Base-by-base conservation (phyloP, 2,329 filamentous ascomycete species). In the Colletotrichum kahawae region DNA sequence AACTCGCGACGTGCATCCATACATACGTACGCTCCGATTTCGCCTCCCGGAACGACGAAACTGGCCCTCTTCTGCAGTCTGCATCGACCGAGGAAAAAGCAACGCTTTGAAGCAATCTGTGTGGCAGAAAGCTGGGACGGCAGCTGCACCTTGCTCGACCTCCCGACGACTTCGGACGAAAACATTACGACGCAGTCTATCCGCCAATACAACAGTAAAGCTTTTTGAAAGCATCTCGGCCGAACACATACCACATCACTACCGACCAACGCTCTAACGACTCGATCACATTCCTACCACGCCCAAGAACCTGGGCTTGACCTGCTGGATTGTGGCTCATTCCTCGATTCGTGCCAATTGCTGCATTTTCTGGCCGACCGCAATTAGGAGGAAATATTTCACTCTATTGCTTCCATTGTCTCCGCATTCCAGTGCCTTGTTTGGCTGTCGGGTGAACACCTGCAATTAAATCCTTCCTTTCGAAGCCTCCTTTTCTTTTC, bases 381-480 rank as follows among this genome's bases (percentile, higher is more conserved):
- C 29, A 64, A 59, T 72, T 59, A 48, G 34, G 48, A 65, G 29
- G 51, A 71, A 57, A 72, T 75, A 75, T 65, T 65, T 67, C n/a
- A 43, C 21, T 51, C 38, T 31, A 75, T 75, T 51, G 48, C 69
- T 63, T 9, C 48, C 63, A 54, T 48, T 64, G 43, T 59, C 72
- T 68, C 72, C 72, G 69, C 72, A 75, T 75, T 75, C 72, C 69
- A 75, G 27, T 43, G 43, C 27, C 57, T 36, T 38, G 34, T 75
- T 75, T 75, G 72, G 64, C 48, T 5, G 43, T 16, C 6, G 5
- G 18, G 13, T 48, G 48, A 62, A 36, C 24, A 31, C 27, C 31
- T 33, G 36, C 56, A n/a, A 18, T 29, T 72, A 59, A 33, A 48
- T 59, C 72, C 67, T 21, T 34, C 33, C 31, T 31, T 13, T 31